Conservation (phyloP, 176 grass and related monocot genomes). For the Avena sativa region DNA sequence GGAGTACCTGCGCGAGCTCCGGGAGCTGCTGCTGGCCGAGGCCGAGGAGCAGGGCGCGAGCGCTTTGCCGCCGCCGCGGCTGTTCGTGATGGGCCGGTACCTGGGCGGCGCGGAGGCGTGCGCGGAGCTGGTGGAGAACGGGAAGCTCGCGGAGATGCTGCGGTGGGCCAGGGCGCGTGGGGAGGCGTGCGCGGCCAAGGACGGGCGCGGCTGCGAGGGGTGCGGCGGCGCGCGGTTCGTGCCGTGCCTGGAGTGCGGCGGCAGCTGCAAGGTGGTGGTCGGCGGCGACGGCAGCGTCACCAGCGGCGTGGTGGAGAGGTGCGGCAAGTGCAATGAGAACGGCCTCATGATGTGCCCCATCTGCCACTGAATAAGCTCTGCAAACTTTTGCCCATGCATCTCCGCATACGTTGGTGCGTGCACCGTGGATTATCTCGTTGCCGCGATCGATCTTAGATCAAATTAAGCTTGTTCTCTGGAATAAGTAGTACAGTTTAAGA, state of each 20-base stretch:
- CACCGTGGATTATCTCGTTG: neutral
- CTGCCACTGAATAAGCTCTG: slow-evolving; percentile 59
- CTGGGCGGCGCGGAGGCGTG: slow-evolving; percentile 76
- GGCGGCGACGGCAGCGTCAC: slow-evolving; percentile 34
- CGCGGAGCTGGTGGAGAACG: slow-evolving; percentile 55
- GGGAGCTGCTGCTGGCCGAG: slow-evolving; percentile 52
- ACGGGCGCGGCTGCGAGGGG: slow-evolving; percentile 69
- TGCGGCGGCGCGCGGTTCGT: slow-evolving; percentile 84
- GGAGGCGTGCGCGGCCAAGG: slow-evolving; percentile 51
- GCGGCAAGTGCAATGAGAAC: slow-evolving; percentile 86
- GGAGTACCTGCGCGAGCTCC: slow-evolving; percentile 82
- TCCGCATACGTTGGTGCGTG: neutral
- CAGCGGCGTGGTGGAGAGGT: slow-evolving; percentile 53
- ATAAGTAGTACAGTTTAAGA: slow-evolving; percentile 2
- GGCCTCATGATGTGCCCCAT: slow-evolving; percentile 86
- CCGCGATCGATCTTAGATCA: slow-evolving; percentile 12
- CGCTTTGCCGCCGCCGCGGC: slow-evolving; percentile 54
- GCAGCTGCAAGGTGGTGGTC: slow-evolving; percentile 73
- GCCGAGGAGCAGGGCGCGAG: slow-evolving; percentile 38
- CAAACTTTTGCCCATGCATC: neutral
- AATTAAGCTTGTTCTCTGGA: neutral
- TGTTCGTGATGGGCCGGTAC: slow-evolving; percentile 82
- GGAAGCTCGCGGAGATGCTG: slow-evolving; percentile 79
- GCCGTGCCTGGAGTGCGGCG: slow-evolving; percentile 84
- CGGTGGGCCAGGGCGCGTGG: slow-evolving; percentile 64